Conservation (phyloP, 768 basidiomycete species). For the Peribolospora kevripleyi region DNA sequence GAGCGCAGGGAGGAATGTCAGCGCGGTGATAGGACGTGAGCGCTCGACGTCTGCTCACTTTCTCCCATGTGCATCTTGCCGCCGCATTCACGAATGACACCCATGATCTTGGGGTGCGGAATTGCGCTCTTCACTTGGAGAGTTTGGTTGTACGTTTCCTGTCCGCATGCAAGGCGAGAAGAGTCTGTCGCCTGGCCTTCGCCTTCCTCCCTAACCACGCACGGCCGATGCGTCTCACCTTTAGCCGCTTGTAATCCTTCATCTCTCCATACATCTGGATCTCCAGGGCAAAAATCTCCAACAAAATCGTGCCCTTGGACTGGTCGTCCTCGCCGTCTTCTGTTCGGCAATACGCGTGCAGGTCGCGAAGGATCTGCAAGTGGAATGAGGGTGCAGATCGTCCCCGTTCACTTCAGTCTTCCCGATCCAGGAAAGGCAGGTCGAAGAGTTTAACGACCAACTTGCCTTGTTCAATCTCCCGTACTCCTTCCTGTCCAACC, state of each 20-base stretch:
- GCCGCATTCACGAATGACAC: slow-evolving; percentile 95
- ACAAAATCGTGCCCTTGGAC: slow-evolving; percentile 60
- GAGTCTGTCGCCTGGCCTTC: background rate
- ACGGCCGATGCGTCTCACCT: slow-evolving; percentile 27
- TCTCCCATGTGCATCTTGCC: slow-evolving; percentile 99
- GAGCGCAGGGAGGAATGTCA: background rate
- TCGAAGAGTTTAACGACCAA: background rate
- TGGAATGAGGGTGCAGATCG: background rate
- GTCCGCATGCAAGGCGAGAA: slow-evolving; percentile 2
- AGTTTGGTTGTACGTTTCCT: slow-evolving; percentile 96
- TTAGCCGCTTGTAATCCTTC: slow-evolving; percentile 83
- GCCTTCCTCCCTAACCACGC: background rate
- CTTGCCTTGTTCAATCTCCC: slow-evolving; percentile 50
- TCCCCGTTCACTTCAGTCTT: background rate
- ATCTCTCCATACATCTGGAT: slow-evolving; percentile 99
- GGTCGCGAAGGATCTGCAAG: slow-evolving; percentile 6
- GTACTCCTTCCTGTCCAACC: slow-evolving; percentile 88
- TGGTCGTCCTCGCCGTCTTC: slow-evolving; percentile 69
- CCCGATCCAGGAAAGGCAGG: background rate
- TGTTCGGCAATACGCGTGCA: slow-evolving; percentile 34
- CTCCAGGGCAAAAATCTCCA: slow-evolving; percentile 93
- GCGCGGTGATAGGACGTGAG: background rate
- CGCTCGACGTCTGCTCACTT: slow-evolving; percentile 28
- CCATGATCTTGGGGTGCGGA: slow-evolving; percentile 94
- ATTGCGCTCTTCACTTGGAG: slow-evolving; percentile 83